These are phyloP conservation scores for Thermothelomyces thermophilus DNA, from an alignment of 2,329 filamentous ascomycete genomes.

Conservation along the genomic window DNA sequence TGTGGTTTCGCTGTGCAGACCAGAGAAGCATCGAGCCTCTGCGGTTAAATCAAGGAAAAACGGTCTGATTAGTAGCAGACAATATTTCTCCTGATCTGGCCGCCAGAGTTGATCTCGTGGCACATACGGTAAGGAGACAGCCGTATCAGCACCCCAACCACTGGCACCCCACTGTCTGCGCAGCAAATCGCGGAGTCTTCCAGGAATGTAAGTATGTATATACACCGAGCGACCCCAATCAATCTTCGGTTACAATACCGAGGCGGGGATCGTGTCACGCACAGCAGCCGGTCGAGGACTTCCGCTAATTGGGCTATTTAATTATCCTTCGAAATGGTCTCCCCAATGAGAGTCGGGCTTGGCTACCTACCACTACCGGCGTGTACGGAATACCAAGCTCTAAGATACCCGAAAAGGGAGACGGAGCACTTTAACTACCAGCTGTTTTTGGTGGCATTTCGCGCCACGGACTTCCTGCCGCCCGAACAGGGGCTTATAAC, in stretches of 20 bases:
- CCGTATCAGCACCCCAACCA: too few species aligned
- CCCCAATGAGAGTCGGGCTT: background rate
- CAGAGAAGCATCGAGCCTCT: too few species aligned
- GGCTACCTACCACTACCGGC: background rate
- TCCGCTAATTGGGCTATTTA: background rate
- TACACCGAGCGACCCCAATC: background rate
- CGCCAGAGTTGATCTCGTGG: too few species aligned
- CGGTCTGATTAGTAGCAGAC: too few species aligned
- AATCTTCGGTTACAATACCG: background rate
- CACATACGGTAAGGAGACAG: too few species aligned
- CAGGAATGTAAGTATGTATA: background rate
- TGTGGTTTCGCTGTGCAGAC: background rate
- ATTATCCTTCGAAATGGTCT: background rate
- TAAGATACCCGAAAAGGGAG: background rate
- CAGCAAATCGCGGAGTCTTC: background rate
- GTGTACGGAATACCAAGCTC: constrained; percentile 12
- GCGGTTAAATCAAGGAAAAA: too few species aligned
- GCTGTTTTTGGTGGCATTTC: background rate
- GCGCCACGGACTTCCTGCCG: background rate
- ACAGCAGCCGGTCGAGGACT: background rate
- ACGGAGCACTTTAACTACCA: background rate
- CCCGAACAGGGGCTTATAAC: background rate
- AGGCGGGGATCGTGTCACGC: background rate
- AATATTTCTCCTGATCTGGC: too few species aligned
- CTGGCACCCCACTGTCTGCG: background rate